Evolutionary conservation across 2,329 filamentous ascomycete genomes (phyloP).

Genomic region (Aspergillus pseudonomiae): DNA sequence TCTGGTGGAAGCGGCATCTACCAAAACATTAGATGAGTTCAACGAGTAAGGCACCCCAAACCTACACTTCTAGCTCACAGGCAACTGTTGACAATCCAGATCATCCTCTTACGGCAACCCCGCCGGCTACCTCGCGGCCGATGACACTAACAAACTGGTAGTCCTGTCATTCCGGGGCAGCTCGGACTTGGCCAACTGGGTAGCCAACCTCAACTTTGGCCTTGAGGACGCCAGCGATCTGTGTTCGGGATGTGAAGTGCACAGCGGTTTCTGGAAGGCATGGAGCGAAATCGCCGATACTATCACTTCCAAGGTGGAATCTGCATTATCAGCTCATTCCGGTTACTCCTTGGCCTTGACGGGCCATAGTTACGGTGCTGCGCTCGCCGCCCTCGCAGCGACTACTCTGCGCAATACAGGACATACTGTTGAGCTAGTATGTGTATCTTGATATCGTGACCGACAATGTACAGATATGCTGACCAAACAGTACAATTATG

Average conservation of each 20-base stretch:
- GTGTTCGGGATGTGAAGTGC: constrained; percentile 46
- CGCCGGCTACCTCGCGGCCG: constrained; percentile 52
- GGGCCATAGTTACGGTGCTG: constrained; percentile 54
- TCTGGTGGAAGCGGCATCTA: constrained; percentile 46
- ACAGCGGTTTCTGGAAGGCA: constrained; percentile 50
- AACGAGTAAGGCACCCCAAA: constrained; percentile 38
- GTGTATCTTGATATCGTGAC: neutral
- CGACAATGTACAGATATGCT: neutral
- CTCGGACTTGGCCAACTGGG: constrained; percentile 31
- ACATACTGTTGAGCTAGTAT: constrained; percentile 44
- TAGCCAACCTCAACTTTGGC: constrained; percentile 31
- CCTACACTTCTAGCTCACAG: neutral
- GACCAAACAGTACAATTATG: constrained; percentile 38
- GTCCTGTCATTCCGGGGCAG: constrained; percentile 42
- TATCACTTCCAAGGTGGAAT: constrained; percentile 39
- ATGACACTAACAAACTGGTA: constrained; percentile 44
- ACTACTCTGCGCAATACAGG: constrained; percentile 45
- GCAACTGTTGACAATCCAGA: constrained; percentile 1
- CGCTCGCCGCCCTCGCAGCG: constrained; percentile 50
- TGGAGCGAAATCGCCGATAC: constrained; percentile 40
- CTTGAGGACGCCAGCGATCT: constrained; percentile 33
- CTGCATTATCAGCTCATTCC: constrained; percentile 41
- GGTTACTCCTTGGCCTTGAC: constrained; percentile 46
- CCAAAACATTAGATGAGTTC: constrained; percentile 48
- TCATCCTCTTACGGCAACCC: constrained; percentile 34